Base-by-base conservation (phyloP, 78 protist genomes). In the Capsaspora owczarzaki region DNA sequence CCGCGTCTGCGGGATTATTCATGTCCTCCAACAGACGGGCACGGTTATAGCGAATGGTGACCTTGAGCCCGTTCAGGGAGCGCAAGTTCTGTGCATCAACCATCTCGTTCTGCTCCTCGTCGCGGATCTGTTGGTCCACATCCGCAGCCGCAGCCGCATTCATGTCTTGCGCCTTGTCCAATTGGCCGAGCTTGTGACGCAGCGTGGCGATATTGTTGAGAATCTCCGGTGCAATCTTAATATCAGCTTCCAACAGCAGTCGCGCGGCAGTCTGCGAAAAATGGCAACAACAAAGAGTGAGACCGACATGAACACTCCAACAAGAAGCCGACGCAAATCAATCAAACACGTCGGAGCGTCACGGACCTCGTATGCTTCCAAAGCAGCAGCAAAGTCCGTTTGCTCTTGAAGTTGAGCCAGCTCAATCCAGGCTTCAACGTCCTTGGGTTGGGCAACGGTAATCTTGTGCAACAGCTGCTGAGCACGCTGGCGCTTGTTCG, bases 351-450 rank as follows among this genome's bases (percentile, higher is more conserved):
- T n/a, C n/a, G n/a, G n/a, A n/a, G n/a, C n/a, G n/a, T n/a, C n/a
- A n/a, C n/a, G n/a, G n/a, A n/a, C n/a, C 37, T 42, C 56, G 82
- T 78, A 78, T 29, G 72, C 81, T 38, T 83, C 85, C 40, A 87
- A 71, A 8, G 91, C 85, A 12, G 33, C 14, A 6, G 63, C 22
- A 22, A 49, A 56, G 20, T 87, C 84, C 35, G 80, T 66, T 4
- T 47, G 20, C 31, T 84, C 91, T 10, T 40, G 61, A 2, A 85
- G 29, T 29, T 85, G 84, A 6, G 85, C 92, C 43, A 88, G 72
- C 66, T 84, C 89, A 10, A 81, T 31, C 92, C 92, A 88, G 25
- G 84, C 79, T 23, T 76, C 69, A 19, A 51, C 31, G 42, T 87
- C 91, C 37, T 72, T 74, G 31, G 91, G 91, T 8, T 60, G 74